Evolutionary conservation across 2,329 filamentous ascomycete species (phyloP).

Genomic region (Sporothrix pallida): DNA sequence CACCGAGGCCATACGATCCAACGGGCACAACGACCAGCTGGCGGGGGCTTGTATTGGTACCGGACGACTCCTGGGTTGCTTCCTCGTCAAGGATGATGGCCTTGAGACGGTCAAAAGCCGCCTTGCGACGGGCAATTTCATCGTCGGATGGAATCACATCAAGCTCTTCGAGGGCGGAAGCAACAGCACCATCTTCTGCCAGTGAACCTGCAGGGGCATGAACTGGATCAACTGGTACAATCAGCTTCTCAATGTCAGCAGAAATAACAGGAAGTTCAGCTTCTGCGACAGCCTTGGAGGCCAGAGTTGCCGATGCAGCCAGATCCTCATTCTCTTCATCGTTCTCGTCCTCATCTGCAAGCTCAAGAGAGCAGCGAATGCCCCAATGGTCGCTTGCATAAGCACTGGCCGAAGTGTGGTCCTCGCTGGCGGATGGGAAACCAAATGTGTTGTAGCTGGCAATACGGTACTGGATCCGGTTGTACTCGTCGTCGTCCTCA

Average conservation of each 20-base stretch:
- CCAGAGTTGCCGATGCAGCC: neutral
- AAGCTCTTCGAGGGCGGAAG: constrained; percentile 47
- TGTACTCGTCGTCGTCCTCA: constrained; percentile 28
- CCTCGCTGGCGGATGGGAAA: constrained; percentile 41
- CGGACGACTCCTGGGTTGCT: neutral
- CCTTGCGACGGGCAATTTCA: constrained; percentile 45
- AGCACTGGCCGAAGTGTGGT: constrained; percentile 34
- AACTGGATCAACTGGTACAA: constrained; percentile 46
- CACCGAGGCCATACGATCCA: constrained; percentile 68
- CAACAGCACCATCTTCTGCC: constrained; percentile 46
- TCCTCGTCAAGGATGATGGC: constrained; percentile 25
- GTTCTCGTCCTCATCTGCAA: constrained; percentile 26
- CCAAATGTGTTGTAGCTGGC: constrained; percentile 65
- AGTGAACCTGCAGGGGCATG: constrained; percentile 43
- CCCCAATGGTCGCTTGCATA: constrained; percentile 66
- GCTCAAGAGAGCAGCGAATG: constrained; percentile 53
- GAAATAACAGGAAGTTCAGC: constrained; percentile 29
- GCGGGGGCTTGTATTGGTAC: constrained; percentile 38
- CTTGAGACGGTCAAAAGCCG: constrained; percentile 37
- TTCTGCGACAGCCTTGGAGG: neutral
- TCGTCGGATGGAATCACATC: constrained; percentile 54
- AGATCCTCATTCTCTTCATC: neutral
- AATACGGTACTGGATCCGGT: constrained; percentile 49
- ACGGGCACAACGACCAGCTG: constrained; percentile 62
- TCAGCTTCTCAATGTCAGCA: constrained; percentile 39